phyloP scores from a whole-genome alignment of 306 rosid genomes.

The Medicago lupulina region DNA sequence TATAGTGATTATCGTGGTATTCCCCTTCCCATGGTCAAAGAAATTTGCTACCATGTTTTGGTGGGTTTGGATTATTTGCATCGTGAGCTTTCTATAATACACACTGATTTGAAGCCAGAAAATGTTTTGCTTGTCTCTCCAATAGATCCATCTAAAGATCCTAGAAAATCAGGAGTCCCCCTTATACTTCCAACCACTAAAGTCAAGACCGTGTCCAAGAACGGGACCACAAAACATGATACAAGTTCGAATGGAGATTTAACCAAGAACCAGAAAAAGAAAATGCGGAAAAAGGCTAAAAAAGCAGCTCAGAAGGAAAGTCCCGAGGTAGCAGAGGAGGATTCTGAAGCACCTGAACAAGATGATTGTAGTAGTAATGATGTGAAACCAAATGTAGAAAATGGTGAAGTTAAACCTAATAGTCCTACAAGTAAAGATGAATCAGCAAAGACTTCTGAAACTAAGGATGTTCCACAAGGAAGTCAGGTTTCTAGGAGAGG shows the following conservation, averaged over 20 bases:
- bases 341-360: conserved; percentile 47
- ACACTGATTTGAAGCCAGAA: conserved; percentile 97
- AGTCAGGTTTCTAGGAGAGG: conserved; percentile 59
- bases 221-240: conserved; percentile 54
- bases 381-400: conserved; percentile 47
- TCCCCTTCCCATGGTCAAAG: conserved; percentile 81
- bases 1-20: conserved; percentile 85
- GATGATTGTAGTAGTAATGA: conserved; percentile 60
- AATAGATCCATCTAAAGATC: conserved; percentile 90
- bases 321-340: conserved; percentile 63
- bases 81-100: conserved; percentile 86
- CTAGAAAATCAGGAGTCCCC: conserved; percentile 68
- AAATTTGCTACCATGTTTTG: conserved; percentile 87
- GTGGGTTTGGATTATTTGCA: conserved; percentile 96
- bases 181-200: conserved; percentile 65
- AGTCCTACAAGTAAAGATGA: conserved; percentile 51
- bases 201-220: conserved; percentile 57
- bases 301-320: conserved; percentile 75
- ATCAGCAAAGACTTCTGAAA: conserved; percentile 54
- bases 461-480: conserved; percentile 51
- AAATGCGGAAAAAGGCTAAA: conserved; percentile 81
- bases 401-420: conserved; percentile 51
- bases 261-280: conserved; percentile 79
- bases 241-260: conserved; percentile 70
- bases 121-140: conserved; percentile 83